These are phyloP conservation scores for Avena eriantha DNA, from an alignment of 176 grass and related monocot genomes.

Conservation along the genomic window DNA sequence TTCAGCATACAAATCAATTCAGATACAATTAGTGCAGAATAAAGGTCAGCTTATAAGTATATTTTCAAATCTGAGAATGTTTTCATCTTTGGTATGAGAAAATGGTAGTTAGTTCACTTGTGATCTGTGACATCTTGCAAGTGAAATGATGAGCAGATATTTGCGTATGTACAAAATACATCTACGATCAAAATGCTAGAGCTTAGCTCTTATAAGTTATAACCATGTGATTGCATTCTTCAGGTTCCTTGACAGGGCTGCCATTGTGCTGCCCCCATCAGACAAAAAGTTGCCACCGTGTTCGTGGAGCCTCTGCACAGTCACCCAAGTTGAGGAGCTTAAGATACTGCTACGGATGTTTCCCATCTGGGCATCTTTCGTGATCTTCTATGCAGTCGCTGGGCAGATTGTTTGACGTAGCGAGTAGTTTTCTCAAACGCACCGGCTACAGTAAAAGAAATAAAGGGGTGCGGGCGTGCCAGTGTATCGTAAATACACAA, in stretches of 20 bases:
- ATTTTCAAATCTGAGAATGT: background rate
- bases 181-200: background rate
- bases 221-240: background rate
- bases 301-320: conserved; percentile 15
- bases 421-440: too few species aligned
- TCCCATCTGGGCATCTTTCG: conserved; percentile 4
- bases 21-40: background rate
- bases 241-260: conserved; percentile 25
- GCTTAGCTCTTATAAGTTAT: background rate
- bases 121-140: background rate
- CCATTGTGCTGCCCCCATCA: background rate
- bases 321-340: conserved; percentile 27
- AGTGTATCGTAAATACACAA: too few species aligned
- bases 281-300: background rate
- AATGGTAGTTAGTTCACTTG: background rate
- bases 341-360: conserved; percentile 23
- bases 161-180: background rate
- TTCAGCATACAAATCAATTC: conserved; percentile 37
- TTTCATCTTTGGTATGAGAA: background rate
- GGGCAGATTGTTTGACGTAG: too few species aligned
- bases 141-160: background rate
- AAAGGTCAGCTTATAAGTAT: background rate
- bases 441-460: too few species aligned
- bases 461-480: too few species aligned
- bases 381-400: conserved; percentile 4